phyloP scores from a whole-genome alignment of 1,139 yeast species.

The Protomyces arabidopsidicola region DNA sequence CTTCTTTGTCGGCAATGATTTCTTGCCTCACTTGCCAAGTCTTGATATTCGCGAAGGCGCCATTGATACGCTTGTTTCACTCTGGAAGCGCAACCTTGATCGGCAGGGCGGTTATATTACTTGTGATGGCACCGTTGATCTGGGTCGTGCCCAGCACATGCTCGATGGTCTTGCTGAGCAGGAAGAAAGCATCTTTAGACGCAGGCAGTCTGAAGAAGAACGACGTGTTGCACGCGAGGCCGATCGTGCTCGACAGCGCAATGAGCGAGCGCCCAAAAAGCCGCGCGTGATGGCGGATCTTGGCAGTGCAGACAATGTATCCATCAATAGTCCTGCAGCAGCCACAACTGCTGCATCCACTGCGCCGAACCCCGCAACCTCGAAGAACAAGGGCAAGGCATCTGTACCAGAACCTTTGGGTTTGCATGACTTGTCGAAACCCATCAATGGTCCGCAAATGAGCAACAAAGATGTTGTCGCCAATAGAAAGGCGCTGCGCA shows the following conservation, averaged over 20 bases:
- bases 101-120: constrained; percentile 71
- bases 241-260: constrained; percentile 50
- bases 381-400: constrained; percentile 8
- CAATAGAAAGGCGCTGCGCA: constrained; percentile 63
- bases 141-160: constrained; percentile 69
- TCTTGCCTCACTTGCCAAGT: constrained; percentile 92
- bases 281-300: constrained; percentile 7
- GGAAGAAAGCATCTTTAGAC: constrained; percentile 75
- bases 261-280: constrained; percentile 31
- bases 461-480: constrained; percentile 42
- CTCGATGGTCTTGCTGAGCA: constrained; percentile 61
- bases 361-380: not conserved
- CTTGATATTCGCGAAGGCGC: constrained; percentile 93
- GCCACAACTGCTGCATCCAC: constrained; percentile 11
- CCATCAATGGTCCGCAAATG: constrained; percentile 22
- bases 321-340: constrained; percentile 22
- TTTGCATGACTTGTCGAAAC: constrained; percentile 27
- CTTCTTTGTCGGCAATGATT: constrained; percentile 97
- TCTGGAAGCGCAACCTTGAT: constrained; percentile 77
- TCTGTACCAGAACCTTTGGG: constrained; percentile 30
- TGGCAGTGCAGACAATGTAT: constrained; percentile 23
- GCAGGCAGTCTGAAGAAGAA: constrained; percentile 61
- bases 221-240: constrained; percentile 61
- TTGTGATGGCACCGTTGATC: constrained; percentile 74
- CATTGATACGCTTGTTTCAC: constrained; percentile 68